Conservation (phyloP, 352 stramenopile genomes). For the Paralagenidium karlingii region DNA sequence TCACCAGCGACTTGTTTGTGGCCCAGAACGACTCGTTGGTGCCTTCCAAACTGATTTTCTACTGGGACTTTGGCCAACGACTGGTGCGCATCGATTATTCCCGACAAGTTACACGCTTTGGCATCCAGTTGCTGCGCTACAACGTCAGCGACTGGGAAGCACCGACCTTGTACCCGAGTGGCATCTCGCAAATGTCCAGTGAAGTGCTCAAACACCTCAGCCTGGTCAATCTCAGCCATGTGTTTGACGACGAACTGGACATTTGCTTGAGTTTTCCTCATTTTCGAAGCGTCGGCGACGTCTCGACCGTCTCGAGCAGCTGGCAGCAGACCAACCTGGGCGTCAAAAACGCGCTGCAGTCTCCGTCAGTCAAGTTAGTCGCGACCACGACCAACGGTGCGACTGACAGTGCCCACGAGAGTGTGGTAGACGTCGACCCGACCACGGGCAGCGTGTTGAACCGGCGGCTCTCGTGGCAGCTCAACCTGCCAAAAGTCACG, state of each 20-base stretch:
- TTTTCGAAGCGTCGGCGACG: no score
- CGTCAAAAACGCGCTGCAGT: slow-evolving; percentile 19
- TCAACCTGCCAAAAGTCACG: slow-evolving; percentile 13
- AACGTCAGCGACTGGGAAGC: slow-evolving; percentile 17
- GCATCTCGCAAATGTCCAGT: slow-evolving; percentile 4
- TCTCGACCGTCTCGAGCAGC: no score
- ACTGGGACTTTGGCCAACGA: slow-evolving; percentile 31
- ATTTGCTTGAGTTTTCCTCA: no score
- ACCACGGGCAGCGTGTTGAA: slow-evolving; percentile 31
- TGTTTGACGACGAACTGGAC: slow-evolving; percentile 28
- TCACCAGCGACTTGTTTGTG: slow-evolving; percentile 13
- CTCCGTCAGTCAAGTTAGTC: no score
- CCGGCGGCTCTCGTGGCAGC: slow-evolving; percentile 34
- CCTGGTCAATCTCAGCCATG: slow-evolving; percentile 38
- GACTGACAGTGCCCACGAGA: slow-evolving; percentile 4
- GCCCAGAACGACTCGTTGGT: slow-evolving; percentile 11
- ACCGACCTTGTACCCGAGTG: slow-evolving; percentile 19
- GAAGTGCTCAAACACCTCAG: no score
- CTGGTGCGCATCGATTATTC: slow-evolving; percentile 19
- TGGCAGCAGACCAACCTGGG: no score
- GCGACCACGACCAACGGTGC: background rate
- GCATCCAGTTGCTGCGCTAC: slow-evolving; percentile 34
- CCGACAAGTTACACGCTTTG: slow-evolving; percentile 40
- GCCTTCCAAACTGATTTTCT: slow-evolving; percentile 30
- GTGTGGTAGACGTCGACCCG: slow-evolving; percentile 32